Evolutionary conservation across 768 basidiomycete species (phyloP), one percentile per base, ranked within the genome.

Genomic region (Mycena leptocephala): DNA sequence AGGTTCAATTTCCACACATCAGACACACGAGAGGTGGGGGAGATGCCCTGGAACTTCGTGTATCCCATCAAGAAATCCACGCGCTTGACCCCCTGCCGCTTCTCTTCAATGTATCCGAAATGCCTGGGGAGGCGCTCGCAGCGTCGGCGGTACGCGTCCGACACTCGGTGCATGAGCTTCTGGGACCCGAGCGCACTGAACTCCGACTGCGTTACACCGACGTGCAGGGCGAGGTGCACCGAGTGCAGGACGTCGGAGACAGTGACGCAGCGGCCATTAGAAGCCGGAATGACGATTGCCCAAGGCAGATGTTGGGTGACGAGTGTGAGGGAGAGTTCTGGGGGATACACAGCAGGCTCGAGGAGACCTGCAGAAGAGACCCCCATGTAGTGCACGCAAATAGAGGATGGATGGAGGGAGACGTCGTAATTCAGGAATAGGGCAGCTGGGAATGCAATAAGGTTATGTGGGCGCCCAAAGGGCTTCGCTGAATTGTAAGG

Each of bases 51-150:
- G 41, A 75, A 63, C 22, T 32, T 64, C 5, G 59, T 75, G 35
- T 55, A 63, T 37, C 74, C 74, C 48, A 75, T 70, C 30, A 75
- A 22, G 32, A 75, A 75, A 39, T 75, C 74, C 20, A 75, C 67
- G 11, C 74, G 58, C 51, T 63, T 69, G 7, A 75, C 18, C 1
- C 66, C 74, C 26, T 7, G 7, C 2, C 10, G 11, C 39, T 75
- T 75, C 51, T 75, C 74, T 48, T 75, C 61, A 0, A 5, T n/a
- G 46, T 56, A 75, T 18, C 51, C 74, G 1, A 59, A 59, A 11
- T 26, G 46, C 5, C 74, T 67, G 2, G 39, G 46, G 24, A 63
- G 53, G n/a, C 67, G 66, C 53, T 75, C 74, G 28, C 28, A 75
- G 26, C 74, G 74, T 22, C 20, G 26, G 8, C 20, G 30, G 53